Conservation (phyloP, 306 rosid genomes). For the Delonix regia region DNA sequence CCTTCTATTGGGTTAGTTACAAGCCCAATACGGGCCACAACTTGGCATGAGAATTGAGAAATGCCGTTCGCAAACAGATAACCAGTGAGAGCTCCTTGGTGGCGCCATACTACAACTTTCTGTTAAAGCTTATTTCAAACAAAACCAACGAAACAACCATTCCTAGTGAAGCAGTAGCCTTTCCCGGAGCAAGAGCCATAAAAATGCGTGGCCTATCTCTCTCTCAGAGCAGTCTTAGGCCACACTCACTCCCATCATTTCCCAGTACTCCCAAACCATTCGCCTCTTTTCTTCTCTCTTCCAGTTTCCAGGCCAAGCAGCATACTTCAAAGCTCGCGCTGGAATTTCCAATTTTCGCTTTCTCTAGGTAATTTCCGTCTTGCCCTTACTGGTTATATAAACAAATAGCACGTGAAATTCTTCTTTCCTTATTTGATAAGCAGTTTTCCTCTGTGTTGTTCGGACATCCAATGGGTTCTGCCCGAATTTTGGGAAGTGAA, state of each 20-base stretch:
- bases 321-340: constrained; percentile 44
- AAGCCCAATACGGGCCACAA: background rate
- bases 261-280: constrained; percentile 42
- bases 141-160: background rate
- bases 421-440: background rate
- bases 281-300: constrained; percentile 41
- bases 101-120: background rate
- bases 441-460: background rate
- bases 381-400: background rate
- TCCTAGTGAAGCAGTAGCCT: background rate
- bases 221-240: constrained; percentile 44
- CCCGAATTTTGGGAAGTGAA: background rate
- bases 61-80: constrained; percentile 3
- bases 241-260: constrained; percentile 43
- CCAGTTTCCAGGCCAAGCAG: constrained; percentile 38
- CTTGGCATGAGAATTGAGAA: background rate
- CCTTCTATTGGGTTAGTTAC: background rate
- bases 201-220: constrained; percentile 64
- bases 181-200: background rate
- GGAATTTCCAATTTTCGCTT: constrained; percentile 36
- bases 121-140: constrained; percentile 5
- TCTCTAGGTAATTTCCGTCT: constrained; percentile 41
- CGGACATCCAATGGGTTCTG: background rate
- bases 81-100: background rate
- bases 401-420: background rate